Conservation (phyloP, 345 rosid species). For the Corchorus olitorius region DNA sequence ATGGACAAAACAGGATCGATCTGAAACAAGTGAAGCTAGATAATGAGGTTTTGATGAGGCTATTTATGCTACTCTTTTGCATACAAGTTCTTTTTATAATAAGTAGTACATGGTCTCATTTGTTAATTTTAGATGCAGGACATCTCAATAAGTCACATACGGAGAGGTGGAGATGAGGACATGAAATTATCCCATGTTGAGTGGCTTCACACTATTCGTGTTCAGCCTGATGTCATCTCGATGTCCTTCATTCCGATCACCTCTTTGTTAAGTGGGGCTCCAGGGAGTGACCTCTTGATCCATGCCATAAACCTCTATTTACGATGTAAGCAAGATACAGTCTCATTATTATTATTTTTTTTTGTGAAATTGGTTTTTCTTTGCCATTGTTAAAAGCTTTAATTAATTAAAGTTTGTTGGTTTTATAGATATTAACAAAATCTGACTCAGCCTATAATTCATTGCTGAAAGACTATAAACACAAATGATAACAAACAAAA, state of each 20-base stretch:
- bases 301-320: conserved; percentile 95
- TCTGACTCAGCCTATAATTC: too few species aligned
- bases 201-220: conserved; percentile 85
- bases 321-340: conserved; percentile 62
- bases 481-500: not conserved
- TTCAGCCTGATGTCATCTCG: conserved; percentile 84
- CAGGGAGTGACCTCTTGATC: conserved; percentile 89
- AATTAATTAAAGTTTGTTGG: not conserved
- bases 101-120: not conserved
- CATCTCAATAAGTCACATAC: conserved; percentile 61
- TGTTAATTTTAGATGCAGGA: conserved; percentile 50
- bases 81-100: not conserved
- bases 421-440: not conserved
- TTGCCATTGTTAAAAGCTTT: not conserved
- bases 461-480: not conserved
- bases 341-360: conserved; percentile 9
- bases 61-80: not conserved
- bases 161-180: conserved; percentile 87
- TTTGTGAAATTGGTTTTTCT: conserved; percentile 8
- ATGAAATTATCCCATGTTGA: conserved; percentile 64
- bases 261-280: conserved; percentile 85
- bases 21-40: conserved; percentile 34
- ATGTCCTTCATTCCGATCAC: conserved; percentile 90
- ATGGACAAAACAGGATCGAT: conserved; percentile 42
- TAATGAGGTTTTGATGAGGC: conserved; percentile 39